Evolutionary conservation across 1,284 basidiomycete genomes (phyloP), one percentile per base, ranked within the genome.

Genomic region (Sutorius eximius): DNA sequence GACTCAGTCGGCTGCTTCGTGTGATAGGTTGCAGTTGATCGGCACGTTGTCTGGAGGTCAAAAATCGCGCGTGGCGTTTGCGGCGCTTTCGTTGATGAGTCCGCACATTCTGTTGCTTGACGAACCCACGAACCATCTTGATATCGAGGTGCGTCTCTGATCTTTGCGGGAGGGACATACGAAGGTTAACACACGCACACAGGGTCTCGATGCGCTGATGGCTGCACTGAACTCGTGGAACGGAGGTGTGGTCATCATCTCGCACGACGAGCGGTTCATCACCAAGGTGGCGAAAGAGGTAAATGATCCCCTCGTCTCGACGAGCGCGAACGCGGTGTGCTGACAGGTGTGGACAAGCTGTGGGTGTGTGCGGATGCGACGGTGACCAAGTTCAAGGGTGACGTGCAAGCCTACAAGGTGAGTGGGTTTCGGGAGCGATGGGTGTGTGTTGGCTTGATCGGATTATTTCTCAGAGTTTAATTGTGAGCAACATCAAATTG

Each of bases 91-190:
- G 41, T 76, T 98, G 65, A 90, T 91, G 72, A 82, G 85, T 51
- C 94, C 95, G 1, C 94, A 97, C 66, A 83, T 98, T 58, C 72
- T 98, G 59, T 76, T 97, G 50, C 80, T 98, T 51, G 95, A 98
- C 73, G 93, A 96, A 86, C 96, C 96, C 57, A 97, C 95, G 64
- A 98, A 98, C 80, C 96, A 98, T 75, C 77, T 98, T 72, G 95
- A 98, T 87, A 94, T 95, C 60, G 91, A 93, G 79, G 86, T 85
- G 61, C 55, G 72, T 45, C 32, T 43, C 45, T 27, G 12, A 32
- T 6, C 11, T 20, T 29, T 45, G 6, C 10, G 1, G 18, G 9
- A 3, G 20, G 9, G 8, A 33, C 27, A n/a, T 16, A 0, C 30
- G n/a, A 49, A 32, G 7, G 16, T 22, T 49, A 22, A 49, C 8